phyloP scores from a whole-genome alignment of 805 yeast species.

The Candida michaelii region DNA sequence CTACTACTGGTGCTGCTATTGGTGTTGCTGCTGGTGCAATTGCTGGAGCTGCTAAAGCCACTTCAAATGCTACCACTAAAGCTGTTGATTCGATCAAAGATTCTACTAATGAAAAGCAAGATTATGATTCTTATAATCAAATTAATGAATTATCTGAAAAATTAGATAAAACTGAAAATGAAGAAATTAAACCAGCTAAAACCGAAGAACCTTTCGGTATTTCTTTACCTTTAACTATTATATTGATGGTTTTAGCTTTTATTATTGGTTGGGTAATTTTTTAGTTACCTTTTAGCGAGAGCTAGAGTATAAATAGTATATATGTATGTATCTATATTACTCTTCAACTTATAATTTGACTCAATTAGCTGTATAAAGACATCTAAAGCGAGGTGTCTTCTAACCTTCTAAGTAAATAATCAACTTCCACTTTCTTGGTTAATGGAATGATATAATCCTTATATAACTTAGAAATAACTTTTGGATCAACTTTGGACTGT shows the following conservation, averaged over 20 bases:
- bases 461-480: slow-evolving; percentile 78
- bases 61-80: neutral
- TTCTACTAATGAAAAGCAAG: slow-evolving; percentile 25
- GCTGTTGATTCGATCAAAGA: slow-evolving; percentile 9
- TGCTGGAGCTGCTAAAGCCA: slow-evolving; percentile 12
- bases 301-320: neutral
- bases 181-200: slow-evolving; percentile 16
- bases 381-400: slow-evolving; percentile 47
- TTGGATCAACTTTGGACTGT: slow-evolving; percentile 78
- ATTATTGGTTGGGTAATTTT: slow-evolving; percentile 73
- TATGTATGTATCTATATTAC: slow-evolving; percentile 1
- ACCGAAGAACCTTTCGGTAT: slow-evolving; percentile 38
- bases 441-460: slow-evolving; percentile 87
- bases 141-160: slow-evolving; percentile 45
- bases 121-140: slow-evolving; percentile 40
- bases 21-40: slow-evolving; percentile 14
- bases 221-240: slow-evolving; percentile 53
- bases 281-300: slow-evolving; percentile 23
- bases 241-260: slow-evolving; percentile 50
- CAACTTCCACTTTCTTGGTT: slow-evolving; percentile 94
- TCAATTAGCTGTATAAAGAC: too few relatives aligned
- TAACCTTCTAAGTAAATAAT: slow-evolving; percentile 79
- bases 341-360: too few relatives aligned
- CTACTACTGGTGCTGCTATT: slow-evolving; percentile 21
- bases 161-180: slow-evolving; percentile 41